Percentiles rank a stretch among this genome's conserved stretches.
These are phyloP conservation scores for Phellinidium pouzarii DNA, from an alignment of 1,284 basidiomycete genomes.

Conservation along the genomic window DNA sequence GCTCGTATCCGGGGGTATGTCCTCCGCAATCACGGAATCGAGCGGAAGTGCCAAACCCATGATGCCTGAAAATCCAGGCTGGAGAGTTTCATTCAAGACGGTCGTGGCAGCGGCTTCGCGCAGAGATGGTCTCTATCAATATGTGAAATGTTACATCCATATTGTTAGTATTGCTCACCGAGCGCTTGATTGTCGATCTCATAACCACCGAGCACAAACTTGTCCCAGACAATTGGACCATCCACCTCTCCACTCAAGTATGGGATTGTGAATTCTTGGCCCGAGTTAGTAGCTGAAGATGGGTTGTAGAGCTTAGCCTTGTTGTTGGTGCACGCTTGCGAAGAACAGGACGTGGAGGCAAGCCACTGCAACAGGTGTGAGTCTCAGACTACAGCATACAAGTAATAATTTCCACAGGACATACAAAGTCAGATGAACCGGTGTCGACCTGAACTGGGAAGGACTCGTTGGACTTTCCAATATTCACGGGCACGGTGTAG, in stretches of 20 bases:
- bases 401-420: constrained; percentile 21
- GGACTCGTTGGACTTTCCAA: constrained; percentile 43
- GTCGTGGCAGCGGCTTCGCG: constrained; percentile 50
- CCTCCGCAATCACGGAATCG: constrained; percentile 51
- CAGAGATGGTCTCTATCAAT: too few relatives aligned
- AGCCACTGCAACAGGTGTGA: constrained; percentile 45
- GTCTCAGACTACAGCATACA: not conserved
- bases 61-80: constrained; percentile 49
- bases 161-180: constrained; percentile 30
- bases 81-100: constrained; percentile 49
- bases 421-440: constrained; percentile 68
- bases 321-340: constrained; percentile 38
- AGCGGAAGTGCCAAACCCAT: constrained; percentile 67
- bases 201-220: constrained; percentile 51
- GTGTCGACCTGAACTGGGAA: constrained; percentile 65
- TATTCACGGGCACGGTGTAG: constrained; percentile 50
- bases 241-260: constrained; percentile 53
- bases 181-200: constrained; percentile 54
- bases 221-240: constrained; percentile 64
- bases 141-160: constrained; percentile 1
- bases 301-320: constrained; percentile 47
- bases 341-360: constrained; percentile 48
- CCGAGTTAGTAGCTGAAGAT: constrained; percentile 35
- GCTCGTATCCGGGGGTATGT: constrained; percentile 39
- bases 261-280: constrained; percentile 37